Evolutionary conservation across 2,329 filamentous ascomycete species (phyloP).

Genomic region (Sporothrix euskadiensis): DNA sequence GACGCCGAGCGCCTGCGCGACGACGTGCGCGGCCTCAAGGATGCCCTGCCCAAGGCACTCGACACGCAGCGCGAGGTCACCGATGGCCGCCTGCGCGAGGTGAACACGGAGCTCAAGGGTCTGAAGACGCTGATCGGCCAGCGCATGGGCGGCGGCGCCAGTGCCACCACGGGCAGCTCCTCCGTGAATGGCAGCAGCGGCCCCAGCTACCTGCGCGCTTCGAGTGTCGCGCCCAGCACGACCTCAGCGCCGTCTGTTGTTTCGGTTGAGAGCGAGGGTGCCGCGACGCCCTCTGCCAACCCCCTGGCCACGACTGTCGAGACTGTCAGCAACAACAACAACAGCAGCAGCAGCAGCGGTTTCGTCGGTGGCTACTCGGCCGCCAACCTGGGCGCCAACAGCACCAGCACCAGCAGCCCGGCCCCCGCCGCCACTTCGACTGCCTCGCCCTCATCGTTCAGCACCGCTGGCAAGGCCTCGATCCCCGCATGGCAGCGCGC

Average conservation of each 20-base stretch:
- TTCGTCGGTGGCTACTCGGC: slow-evolving; percentile 26
- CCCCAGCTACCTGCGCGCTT: slow-evolving; percentile 38
- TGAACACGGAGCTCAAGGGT: slow-evolving; percentile 85
- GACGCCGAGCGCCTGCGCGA: slow-evolving; percentile 84
- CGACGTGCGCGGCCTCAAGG: slow-evolving; percentile 79
- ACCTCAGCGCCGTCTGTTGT: slow-evolving; percentile 30
- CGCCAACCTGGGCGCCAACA: slow-evolving; percentile 14
- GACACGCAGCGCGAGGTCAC: slow-evolving; percentile 83
- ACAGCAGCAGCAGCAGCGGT: slow-evolving; percentile 30
- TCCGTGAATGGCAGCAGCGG: background rate
- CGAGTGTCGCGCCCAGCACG: slow-evolving; percentile 33
- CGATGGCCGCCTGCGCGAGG: slow-evolving; percentile 77
- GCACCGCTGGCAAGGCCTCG: slow-evolving; percentile 58
- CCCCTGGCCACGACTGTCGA: slow-evolving; percentile 34
- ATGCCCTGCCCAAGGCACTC: slow-evolving; percentile 83
- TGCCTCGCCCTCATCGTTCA: slow-evolving; percentile 49
- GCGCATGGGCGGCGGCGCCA: slow-evolving; percentile 53
- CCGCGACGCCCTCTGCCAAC: slow-evolving; percentile 32
- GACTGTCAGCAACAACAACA: background rate
- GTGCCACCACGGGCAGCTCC: background rate
- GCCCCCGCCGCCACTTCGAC: slow-evolving; percentile 36
- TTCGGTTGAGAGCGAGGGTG: slow-evolving; percentile 29
- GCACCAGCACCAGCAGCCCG: background rate
- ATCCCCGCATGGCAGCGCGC: slow-evolving; percentile 82
- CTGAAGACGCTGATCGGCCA: slow-evolving; percentile 81